Percentiles rank a stretch among this genome's conserved stretches.
These are phyloP conservation scores for Lactarius hengduanensis DNA, from an alignment of 768 basidiomycete species.

Conservation along the genomic window DNA sequence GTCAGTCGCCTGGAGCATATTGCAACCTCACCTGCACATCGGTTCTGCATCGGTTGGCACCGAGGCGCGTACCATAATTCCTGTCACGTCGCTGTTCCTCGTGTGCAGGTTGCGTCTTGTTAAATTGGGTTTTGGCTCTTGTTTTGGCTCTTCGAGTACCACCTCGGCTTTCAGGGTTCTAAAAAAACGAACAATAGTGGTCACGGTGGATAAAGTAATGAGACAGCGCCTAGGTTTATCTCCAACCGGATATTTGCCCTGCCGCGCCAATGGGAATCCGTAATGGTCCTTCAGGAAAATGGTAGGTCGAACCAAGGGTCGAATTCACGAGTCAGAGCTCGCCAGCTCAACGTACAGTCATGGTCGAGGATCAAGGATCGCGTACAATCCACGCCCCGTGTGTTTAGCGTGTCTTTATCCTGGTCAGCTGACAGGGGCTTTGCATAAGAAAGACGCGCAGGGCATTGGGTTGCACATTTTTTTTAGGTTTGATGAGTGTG, in stretches of 20 bases:
- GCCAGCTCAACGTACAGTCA: not conserved
- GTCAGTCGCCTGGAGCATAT: too few relatives aligned
- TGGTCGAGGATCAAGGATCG: too few relatives aligned
- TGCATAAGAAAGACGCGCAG: not conserved
- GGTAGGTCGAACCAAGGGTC: not conserved
- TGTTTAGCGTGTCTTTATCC: not conserved
- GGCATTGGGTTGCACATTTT: not conserved
- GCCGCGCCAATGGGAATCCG: not conserved
- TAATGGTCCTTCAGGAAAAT: not conserved
- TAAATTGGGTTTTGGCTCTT: not conserved
- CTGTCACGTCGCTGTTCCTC: not conserved
- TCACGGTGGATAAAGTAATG: too few relatives aligned
- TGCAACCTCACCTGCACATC: too few relatives aligned
- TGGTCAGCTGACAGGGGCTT: not conserved
- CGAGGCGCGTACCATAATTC: too few relatives aligned
- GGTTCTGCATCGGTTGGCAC: too few relatives aligned
- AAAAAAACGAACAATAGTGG: not conserved
- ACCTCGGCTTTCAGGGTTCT: not conserved
- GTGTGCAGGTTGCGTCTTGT: not conserved
- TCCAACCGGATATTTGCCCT: not conserved
- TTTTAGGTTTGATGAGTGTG: conserved; percentile 3
- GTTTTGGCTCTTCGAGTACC: not conserved
- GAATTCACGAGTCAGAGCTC: not conserved
- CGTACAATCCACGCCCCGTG: not conserved
- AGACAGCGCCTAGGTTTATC: not conserved